phyloP scores from a whole-genome alignment of 495 filamentous ascomycete species.

The Penicillium tannophilum region DNA sequence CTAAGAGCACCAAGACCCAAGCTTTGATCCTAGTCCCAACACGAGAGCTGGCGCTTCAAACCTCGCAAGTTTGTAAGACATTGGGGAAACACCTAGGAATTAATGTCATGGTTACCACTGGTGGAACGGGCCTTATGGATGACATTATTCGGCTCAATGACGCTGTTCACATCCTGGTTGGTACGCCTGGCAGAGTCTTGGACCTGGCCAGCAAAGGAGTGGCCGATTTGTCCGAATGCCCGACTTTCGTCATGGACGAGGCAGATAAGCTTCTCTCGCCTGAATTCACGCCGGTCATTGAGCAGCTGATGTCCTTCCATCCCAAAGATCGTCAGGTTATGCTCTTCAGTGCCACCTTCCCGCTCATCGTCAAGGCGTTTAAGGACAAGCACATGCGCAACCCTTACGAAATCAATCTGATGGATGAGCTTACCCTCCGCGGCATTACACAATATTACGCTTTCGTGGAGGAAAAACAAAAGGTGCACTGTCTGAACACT shows the following conservation, averaged over 20 bases:
- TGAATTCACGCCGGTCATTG: slow-evolving; percentile 96
- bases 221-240: slow-evolving; percentile 93
- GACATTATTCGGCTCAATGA: slow-evolving; percentile 95
- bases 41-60: slow-evolving; percentile 96
- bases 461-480: slow-evolving; percentile 98
- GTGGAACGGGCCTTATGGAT: slow-evolving; percentile 90
- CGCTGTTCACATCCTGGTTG: slow-evolving; percentile 95
- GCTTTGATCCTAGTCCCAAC: slow-evolving; percentile 95
- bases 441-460: slow-evolving; percentile 99
- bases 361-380: slow-evolving; percentile 92
- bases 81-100: slow-evolving; percentile 94
- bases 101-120: slow-evolving; percentile 99
- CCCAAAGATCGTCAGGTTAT: slow-evolving; percentile 97
- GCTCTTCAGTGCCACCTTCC: slow-evolving; percentile 98
- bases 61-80: slow-evolving; percentile 97
- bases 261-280: slow-evolving; percentile 95
- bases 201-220: slow-evolving; percentile 94
- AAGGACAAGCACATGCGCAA: slow-evolving; percentile 97
- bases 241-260: slow-evolving; percentile 99
- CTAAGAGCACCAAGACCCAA: slow-evolving; percentile 92
- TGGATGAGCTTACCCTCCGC: slow-evolving; percentile 97
- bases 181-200: slow-evolving; percentile 92
- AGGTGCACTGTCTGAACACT: slow-evolving; percentile 98
- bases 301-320: slow-evolving; percentile 89
- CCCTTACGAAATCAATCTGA: slow-evolving; percentile 98